These are phyloP conservation scores for Lepraria neglecta DNA, from an alignment of 495 filamentous ascomycete species.

Conservation along the genomic window DNA sequence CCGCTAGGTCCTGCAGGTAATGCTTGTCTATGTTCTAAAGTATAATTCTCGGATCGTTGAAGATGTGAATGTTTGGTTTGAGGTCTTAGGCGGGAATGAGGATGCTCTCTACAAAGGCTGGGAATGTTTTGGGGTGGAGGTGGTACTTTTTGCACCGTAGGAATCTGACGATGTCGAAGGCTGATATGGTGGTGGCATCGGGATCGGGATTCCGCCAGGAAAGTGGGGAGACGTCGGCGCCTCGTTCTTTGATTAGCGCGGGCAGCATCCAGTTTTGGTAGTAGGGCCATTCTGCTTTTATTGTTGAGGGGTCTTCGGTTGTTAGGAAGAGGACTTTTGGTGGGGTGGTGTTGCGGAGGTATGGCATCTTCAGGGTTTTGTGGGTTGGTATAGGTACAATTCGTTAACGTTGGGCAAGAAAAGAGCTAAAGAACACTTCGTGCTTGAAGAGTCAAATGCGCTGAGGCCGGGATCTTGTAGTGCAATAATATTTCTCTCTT, in stretches of 20 bases:
- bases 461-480: too few relatives aligned
- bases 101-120: background rate
- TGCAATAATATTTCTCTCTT: too few relatives aligned
- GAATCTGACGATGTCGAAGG: too few relatives aligned
- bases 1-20: slow-evolving; percentile 4
- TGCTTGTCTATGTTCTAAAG: slow-evolving; percentile 13
- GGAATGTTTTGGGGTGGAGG: background rate
- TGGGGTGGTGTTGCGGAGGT: background rate
- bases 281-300: slow-evolving; percentile 6
- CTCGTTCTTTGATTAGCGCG: too few relatives aligned
- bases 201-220: too few relatives aligned
- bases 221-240: too few relatives aligned
- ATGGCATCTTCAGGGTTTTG: background rate
- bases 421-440: too few relatives aligned
- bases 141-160: too few relatives aligned
- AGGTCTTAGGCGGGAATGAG: slow-evolving; percentile 3
- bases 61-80: slow-evolving; percentile 5
- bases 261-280: slow-evolving; percentile 5
- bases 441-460: too few relatives aligned
- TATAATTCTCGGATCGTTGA: slow-evolving; percentile 3
- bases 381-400: too few relatives aligned
- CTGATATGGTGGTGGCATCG: too few relatives aligned
- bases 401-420: too few relatives aligned
- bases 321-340: slow-evolving; percentile 27
- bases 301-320: background rate